phyloP scores from a whole-genome alignment of 257 asterid species.

The Solanum appendiculatum region DNA sequence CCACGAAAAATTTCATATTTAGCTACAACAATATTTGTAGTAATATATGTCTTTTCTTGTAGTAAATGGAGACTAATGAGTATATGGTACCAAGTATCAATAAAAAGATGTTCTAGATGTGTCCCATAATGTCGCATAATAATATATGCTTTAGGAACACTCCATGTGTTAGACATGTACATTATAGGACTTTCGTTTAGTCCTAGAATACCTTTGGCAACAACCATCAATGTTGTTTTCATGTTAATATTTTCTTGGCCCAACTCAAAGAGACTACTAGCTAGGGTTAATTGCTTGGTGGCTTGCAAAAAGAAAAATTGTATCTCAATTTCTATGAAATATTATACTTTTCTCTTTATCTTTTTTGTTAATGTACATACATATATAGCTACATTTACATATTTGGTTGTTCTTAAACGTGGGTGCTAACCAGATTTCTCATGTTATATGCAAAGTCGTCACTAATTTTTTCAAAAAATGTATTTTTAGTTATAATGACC shows the following conservation, averaged over 20 bases:
- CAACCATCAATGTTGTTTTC: background rate
- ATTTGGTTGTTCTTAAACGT: background rate
- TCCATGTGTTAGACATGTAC: background rate
- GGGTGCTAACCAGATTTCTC: background rate
- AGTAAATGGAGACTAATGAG: background rate
- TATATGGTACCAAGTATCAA: background rate
- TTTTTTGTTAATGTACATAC: background rate
- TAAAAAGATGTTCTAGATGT: background rate
- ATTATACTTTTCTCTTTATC: background rate
- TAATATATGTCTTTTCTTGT: too few species aligned
- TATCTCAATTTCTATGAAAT: background rate
- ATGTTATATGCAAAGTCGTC: background rate
- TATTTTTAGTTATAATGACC: background rate
- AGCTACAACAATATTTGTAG: too few species aligned
- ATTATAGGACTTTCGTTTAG: background rate
- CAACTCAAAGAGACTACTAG: background rate
- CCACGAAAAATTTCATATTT: too few species aligned
- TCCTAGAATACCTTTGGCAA: background rate
- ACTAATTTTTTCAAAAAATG: background rate
- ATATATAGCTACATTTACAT: too few species aligned
- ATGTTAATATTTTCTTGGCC: background rate
- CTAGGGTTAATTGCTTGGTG: background rate
- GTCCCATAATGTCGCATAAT: background rate
- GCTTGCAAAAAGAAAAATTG: background rate
- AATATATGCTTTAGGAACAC: background rate